Conservation (phyloP, 495 filamentous ascomycete genomes). For the Aspergillus ostianus region DNA sequence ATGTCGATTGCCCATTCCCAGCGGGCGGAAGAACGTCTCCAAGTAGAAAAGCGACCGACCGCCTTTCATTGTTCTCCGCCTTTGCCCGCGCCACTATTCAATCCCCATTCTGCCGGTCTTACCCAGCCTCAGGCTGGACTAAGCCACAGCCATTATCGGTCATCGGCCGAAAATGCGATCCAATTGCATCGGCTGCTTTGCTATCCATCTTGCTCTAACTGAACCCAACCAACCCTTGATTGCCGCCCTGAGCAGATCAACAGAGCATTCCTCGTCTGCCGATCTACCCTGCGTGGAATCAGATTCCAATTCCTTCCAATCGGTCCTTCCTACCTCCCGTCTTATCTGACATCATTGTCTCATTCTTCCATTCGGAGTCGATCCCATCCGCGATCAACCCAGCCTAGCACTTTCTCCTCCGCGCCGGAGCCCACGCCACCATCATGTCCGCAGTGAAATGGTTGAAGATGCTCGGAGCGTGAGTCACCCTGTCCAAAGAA, state of each 20-base stretch:
- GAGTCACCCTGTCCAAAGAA: slow-evolving; percentile 20
- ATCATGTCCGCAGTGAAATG: slow-evolving; percentile 54
- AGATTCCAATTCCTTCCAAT: not conserved
- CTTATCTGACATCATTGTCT: not conserved
- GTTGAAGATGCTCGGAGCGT: slow-evolving; percentile 56
- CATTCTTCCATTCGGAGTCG: not conserved
- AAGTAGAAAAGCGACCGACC: too few species aligned
- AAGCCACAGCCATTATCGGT: not conserved
- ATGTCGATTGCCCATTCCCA: too few species aligned
- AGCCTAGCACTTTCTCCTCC: not conserved
- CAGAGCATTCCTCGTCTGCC: not conserved
- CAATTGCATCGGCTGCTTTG: not conserved
- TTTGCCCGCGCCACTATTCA: not conserved
- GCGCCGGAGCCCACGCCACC: slow-evolving; percentile 6
- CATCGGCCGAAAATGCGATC: slow-evolving; percentile 1
- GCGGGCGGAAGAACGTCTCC: too few species aligned
- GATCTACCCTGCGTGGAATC: not conserved
- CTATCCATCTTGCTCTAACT: not conserved
- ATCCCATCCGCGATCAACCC: not conserved
- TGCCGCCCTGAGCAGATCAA: not conserved
- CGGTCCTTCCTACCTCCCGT: not conserved
- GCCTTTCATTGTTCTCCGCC: too few species aligned
- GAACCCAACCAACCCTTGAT: not conserved
- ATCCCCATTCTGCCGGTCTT: not conserved
- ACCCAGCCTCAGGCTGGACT: not conserved